Conservation (phyloP, 2,329 filamentous ascomycete species). For the Aspergillus spinulosporus region DNA sequence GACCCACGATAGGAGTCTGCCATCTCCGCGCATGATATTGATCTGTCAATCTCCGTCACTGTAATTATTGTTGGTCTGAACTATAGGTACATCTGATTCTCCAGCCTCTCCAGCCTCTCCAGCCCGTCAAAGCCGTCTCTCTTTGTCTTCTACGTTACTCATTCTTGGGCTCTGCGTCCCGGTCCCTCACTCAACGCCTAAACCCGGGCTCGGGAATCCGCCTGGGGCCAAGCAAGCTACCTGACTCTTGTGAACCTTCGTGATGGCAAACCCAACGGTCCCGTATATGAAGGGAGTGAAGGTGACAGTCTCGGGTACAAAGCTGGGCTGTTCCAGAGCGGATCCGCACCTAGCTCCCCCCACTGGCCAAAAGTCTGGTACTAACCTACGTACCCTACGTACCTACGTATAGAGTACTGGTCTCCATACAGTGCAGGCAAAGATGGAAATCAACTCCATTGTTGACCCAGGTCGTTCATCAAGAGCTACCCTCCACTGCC, state of each 20-base stretch:
- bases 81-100: neutral
- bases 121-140: neutral
- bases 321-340: constrained; percentile 19
- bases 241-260: neutral
- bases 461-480: no score
- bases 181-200: neutral
- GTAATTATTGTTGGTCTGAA: neutral
- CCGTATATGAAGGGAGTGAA: neutral
- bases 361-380: constrained; percentile 1
- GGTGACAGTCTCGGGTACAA: constrained; percentile 23
- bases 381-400: no score
- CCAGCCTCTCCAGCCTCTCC: neutral
- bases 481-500: no score
- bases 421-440: no score
- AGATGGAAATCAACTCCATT: no score
- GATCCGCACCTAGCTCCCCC: constrained; percentile 29
- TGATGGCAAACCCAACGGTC: neutral
- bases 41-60: neutral
- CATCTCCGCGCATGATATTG: neutral
- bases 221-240: neutral
- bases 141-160: no score
- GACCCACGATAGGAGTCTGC: constrained; percentile 12
- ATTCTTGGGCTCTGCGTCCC: no score
- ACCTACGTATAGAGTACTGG: no score
- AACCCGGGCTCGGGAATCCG: neutral